These are phyloP conservation scores for Oryza brachyantha DNA, from an alignment of 176 grass and related monocot genomes.

Conservation along the genomic window DNA sequence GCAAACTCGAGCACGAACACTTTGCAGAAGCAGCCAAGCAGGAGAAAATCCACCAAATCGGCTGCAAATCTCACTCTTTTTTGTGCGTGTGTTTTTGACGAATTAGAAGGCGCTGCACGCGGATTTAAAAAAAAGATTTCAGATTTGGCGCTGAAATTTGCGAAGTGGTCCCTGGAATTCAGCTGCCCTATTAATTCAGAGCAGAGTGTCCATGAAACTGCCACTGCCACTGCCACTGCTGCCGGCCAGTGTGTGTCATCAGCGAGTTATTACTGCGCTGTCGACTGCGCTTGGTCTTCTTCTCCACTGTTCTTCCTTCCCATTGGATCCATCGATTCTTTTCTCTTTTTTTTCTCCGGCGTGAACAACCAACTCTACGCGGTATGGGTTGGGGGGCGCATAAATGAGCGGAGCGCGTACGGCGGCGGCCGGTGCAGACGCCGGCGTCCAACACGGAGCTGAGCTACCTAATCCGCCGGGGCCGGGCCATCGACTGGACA, in stretches of 20 bases:
- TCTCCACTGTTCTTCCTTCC: neutral
- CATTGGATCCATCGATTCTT: neutral
- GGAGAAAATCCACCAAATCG: neutral
- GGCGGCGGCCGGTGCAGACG: neutral
- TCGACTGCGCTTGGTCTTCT: neutral
- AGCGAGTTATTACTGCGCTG: neutral
- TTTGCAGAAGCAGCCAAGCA: neutral
- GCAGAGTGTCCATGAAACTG: neutral
- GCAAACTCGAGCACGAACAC: no score
- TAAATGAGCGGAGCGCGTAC: slow-evolving; percentile 33
- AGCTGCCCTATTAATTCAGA: neutral
- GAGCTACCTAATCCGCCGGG: slow-evolving; percentile 11
- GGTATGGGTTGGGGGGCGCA: neutral
- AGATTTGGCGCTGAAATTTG: slow-evolving; percentile 19
- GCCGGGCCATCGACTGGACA: no score
- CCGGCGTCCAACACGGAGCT: neutral
- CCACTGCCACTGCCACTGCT: neutral
- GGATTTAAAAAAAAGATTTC: neutral
- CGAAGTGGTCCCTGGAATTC: slow-evolving; percentile 26
- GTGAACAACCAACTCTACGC: neutral
- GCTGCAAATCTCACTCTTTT: no score
- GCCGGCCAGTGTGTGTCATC: neutral
- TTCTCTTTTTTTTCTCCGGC: neutral
- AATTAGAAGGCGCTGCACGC: neutral
- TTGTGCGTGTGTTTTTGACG: neutral